Evolutionary conservation across 257 asterid genomes (phyloP).

Genomic region (Capsicum pubescens): DNA sequence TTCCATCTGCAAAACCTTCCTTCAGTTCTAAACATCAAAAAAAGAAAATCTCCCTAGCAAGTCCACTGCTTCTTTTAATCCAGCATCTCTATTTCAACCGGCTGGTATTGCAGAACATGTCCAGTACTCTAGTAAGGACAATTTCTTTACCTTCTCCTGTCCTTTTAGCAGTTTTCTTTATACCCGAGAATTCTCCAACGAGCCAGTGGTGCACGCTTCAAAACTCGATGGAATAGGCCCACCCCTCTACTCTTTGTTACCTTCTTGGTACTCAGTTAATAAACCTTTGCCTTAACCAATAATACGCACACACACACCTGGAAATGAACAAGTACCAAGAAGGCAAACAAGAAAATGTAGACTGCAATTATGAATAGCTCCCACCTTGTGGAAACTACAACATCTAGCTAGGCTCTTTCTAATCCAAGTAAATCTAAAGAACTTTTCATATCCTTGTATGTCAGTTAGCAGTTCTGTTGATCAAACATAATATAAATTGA

Average conservation of each 20-base stretch:
- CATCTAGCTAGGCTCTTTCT: neutral
- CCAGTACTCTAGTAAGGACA: neutral
- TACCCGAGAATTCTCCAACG: neutral
- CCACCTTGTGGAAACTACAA: neutral
- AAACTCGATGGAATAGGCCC: neutral
- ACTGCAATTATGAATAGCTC: neutral
- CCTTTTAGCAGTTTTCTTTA: neutral
- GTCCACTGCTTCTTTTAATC: conserved; percentile 9
- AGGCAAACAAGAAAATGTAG: neutral
- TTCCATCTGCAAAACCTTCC: neutral
- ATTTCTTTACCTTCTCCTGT: neutral
- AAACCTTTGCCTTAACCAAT: neutral
- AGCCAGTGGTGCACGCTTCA: neutral
- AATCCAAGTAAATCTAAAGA: conserved; percentile 10
- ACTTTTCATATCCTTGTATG: conserved; percentile 12
- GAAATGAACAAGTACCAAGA: neutral
- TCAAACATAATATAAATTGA: neutral
- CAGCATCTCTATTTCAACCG: conserved; percentile 11
- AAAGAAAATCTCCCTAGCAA: neutral
- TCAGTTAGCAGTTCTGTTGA: neutral
- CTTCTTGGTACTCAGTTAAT: neutral
- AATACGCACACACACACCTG: neutral
- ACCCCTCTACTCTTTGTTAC: neutral
- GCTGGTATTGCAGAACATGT: neutral
- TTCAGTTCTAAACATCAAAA: neutral